A percentile compares a stretch with the other conserved stretches of the same genome.
Conservation (phyloP, 2,329 filamentous ascomycete genomes). For the Epichloe brachyelytri region DNA sequence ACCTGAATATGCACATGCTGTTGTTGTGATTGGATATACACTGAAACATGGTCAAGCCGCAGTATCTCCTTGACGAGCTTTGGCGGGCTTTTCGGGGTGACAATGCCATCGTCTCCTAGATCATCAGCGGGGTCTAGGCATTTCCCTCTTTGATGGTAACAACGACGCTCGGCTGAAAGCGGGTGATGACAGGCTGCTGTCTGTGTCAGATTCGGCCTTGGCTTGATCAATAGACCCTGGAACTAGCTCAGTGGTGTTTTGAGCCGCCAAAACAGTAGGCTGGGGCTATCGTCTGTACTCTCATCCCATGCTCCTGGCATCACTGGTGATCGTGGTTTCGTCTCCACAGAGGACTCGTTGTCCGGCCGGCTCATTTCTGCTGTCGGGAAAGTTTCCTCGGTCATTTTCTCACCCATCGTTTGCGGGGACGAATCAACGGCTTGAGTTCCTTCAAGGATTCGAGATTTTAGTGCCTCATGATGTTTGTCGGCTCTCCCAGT, state of each 20-base stretch:
- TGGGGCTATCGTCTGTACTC: background rate
- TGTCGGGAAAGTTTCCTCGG: no score
- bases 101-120: conserved; percentile 11
- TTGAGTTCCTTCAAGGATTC: background rate
- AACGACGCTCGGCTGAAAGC: conserved; percentile 16
- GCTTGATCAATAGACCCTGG: background rate
- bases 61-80: conserved; percentile 44
- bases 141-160: background rate
- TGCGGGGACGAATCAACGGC: background rate
- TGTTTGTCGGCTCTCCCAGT: conserved; percentile 1
- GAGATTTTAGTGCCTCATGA: background rate
- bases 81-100: conserved; percentile 39
- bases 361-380: background rate
- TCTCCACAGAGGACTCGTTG: background rate
- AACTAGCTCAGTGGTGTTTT: background rate
- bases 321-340: background rate
- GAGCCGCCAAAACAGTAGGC: background rate
- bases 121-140: background rate
- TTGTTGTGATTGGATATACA: conserved; percentile 41
- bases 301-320: conserved; percentile 44
- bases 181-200: conserved; percentile 17
- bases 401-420: background rate
- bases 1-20: conserved; percentile 27
- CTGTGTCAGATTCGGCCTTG: conserved; percentile 6
- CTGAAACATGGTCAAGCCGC: conserved; percentile 34